Evolutionary conservation across 371 early-diverging fungal species (phyloP).

Genomic region (Rhizopus arrhizus): DNA sequence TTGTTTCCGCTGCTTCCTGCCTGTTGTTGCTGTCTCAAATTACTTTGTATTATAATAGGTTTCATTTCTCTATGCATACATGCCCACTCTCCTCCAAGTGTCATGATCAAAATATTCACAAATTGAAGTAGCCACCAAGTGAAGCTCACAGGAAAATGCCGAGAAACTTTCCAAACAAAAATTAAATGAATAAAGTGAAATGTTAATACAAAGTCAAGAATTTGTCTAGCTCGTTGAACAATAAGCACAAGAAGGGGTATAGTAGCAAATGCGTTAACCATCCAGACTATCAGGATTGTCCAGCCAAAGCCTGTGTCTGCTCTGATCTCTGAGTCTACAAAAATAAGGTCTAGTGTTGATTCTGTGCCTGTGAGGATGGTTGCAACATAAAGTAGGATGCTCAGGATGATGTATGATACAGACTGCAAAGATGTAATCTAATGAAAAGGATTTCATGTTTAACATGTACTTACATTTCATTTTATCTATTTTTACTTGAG

Average conservation of each 20-base stretch:
- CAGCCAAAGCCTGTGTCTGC: conserved; percentile 76
- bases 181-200: conserved; percentile 72
- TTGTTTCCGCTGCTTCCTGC: conserved; percentile 11
- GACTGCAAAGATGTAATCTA: conserved; percentile 66
- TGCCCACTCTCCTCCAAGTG: conserved; percentile 80
- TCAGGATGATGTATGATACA: conserved; percentile 63
- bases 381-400: conserved; percentile 55
- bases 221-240: conserved; percentile 78
- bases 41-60: conserved; percentile 66
- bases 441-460: background rate
- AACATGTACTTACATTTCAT: background rate
- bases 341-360: conserved; percentile 68
- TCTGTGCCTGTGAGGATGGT: conserved; percentile 66
- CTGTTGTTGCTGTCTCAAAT: conserved; percentile 17
- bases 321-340: conserved; percentile 63
- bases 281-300: conserved; percentile 67
- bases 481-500: conserved; percentile 36
- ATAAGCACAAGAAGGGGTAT: conserved; percentile 63
- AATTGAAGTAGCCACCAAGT: conserved; percentile 75
- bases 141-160: conserved; percentile 60
- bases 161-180: conserved; percentile 61
- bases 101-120: conserved; percentile 59
- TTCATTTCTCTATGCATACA: conserved; percentile 84
- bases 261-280: conserved; percentile 59
- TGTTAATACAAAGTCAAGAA: conserved; percentile 82